Evolutionary conservation across 805 yeast genomes (phyloP).

Genomic region (Tetrapisispora namnaoensis): DNA sequence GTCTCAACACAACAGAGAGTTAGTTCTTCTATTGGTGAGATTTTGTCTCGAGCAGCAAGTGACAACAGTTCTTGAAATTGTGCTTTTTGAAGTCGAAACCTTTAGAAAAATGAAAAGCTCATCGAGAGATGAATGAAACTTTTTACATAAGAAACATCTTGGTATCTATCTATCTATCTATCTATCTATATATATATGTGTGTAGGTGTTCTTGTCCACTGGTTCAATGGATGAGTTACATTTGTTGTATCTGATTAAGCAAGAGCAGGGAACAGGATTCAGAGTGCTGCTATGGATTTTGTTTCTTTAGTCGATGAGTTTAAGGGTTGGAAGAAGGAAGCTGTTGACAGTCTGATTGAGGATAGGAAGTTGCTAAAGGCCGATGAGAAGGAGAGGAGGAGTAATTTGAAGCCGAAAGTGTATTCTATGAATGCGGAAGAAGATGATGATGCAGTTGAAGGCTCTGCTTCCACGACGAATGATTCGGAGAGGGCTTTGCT

Average conservation of each 20-base stretch:
- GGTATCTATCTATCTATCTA: neutral
- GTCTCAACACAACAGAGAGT: no score
- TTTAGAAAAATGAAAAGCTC: neutral
- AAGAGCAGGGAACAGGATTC: neutral
- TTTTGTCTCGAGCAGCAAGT: no score
- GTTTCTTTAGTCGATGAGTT: conserved; percentile 3
- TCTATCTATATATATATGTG: no score
- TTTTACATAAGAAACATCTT: no score
- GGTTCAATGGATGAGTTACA: no score
- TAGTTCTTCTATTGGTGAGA: no score
- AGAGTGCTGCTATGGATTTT: neutral
- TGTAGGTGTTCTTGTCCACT: no score
- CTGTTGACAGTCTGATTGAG: conserved; percentile 11
- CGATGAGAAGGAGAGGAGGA: conserved; percentile 7
- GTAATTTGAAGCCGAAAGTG: conserved; percentile 15
- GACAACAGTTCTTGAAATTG: no score
- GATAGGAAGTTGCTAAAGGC: conserved; percentile 17
- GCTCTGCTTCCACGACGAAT: conserved; percentile 1
- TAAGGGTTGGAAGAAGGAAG: conserved; percentile 12
- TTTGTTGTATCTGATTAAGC: neutral
- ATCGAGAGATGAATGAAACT: neutral
- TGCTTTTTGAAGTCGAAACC: no score
- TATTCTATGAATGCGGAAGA: conserved; percentile 17
- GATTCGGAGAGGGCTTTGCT: conserved; percentile 7
- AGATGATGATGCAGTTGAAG: conserved; percentile 6